Conservation (phyloP, 1,284 basidiomycete species). For the Tilletia caries region DNA sequence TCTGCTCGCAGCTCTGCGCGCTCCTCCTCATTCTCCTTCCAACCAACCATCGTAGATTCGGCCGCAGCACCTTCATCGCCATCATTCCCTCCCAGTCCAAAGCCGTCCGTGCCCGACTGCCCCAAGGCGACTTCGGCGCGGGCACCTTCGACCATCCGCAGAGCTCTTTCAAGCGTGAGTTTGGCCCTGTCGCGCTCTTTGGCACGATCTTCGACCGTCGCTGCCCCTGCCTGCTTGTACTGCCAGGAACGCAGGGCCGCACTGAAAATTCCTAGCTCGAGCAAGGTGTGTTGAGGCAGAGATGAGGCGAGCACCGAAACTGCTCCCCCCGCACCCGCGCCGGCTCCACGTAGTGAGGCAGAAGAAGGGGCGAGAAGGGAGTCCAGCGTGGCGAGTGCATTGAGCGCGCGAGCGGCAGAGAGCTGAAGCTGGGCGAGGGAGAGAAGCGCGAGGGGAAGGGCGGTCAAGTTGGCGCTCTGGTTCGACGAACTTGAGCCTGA, state of each 20-base stretch:
- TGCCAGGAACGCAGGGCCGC: not conserved
- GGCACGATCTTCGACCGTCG: not conserved
- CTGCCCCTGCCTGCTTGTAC: not conserved
- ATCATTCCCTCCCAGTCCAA: conserved; percentile 1
- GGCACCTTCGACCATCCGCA: conserved; percentile 12
- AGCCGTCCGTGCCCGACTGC: not conserved
- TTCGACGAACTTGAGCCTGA: not conserved
- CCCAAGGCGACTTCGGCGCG: conserved; percentile 2
- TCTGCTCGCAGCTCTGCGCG: not conserved
- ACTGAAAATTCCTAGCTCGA: conserved; percentile 6
- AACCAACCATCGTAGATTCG: not conserved
- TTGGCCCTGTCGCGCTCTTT: conserved; percentile 8
- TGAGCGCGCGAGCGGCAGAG: conserved; percentile 26
- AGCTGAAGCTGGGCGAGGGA: conserved; percentile 49
- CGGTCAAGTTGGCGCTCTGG: conserved; percentile 4
- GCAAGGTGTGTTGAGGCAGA: conserved; percentile 8
- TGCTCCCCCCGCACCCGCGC: not conserved
- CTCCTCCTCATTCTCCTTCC: conserved; percentile 4
- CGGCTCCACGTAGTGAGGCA: not conserved
- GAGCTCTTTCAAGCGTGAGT: conserved; percentile 10
- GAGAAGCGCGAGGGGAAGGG: conserved; percentile 39
- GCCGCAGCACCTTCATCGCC: not conserved
- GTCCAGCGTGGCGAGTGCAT: conserved; percentile 33
- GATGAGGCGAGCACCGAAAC: not conserved
- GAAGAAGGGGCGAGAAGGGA: not conserved